phyloP scores from a whole-genome alignment of 2,329 filamentous ascomycete species.

The Alternaria tenuissima region DNA sequence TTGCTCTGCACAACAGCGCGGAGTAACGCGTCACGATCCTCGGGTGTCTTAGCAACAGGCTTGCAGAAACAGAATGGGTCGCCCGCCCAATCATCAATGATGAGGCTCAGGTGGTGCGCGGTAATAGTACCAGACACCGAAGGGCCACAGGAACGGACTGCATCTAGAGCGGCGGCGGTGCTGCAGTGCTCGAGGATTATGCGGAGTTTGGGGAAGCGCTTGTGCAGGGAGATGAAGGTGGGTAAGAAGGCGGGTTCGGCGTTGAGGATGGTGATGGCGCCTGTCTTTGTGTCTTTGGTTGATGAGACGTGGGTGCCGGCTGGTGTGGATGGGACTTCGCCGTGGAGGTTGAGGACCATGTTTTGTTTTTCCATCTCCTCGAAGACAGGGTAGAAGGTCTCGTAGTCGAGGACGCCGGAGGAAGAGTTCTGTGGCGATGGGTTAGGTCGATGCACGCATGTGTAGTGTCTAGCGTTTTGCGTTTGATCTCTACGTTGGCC shows the following conservation, averaged over 20 bases:
- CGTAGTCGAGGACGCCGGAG: conserved; percentile 74
- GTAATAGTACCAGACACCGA: conserved; percentile 84
- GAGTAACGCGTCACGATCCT: conserved; percentile 76
- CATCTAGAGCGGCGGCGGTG: conserved; percentile 79
- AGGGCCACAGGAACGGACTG: conserved; percentile 78
- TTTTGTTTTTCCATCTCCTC: conserved; percentile 86
- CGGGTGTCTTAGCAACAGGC: conserved; percentile 70
- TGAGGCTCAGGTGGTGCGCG: conserved; percentile 84
- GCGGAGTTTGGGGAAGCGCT: conserved; percentile 74
- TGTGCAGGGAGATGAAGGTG: conserved; percentile 76
- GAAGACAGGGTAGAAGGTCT: conserved; percentile 80
- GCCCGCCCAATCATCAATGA: conserved; percentile 74
- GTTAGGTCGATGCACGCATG: background rate
- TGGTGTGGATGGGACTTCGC: conserved; percentile 73
- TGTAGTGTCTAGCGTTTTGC: background rate
- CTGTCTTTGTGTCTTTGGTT: conserved; percentile 17
- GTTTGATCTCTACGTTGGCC: background rate
- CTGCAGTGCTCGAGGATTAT: conserved; percentile 84
- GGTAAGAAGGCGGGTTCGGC: conserved; percentile 83
- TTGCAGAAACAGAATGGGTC: conserved; percentile 84
- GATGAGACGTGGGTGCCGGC: conserved; percentile 23
- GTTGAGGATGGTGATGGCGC: conserved; percentile 61
- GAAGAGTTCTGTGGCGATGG: conserved; percentile 57
- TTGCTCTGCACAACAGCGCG: conserved; percentile 64
- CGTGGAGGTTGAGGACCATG: conserved; percentile 91